A percentile compares a stretch with the other conserved stretches of the same genome.
These are phyloP conservation scores for Cryphonectria nitschkei DNA, from an alignment of 2,329 filamentous ascomycete genomes.

Conservation along the genomic window DNA sequence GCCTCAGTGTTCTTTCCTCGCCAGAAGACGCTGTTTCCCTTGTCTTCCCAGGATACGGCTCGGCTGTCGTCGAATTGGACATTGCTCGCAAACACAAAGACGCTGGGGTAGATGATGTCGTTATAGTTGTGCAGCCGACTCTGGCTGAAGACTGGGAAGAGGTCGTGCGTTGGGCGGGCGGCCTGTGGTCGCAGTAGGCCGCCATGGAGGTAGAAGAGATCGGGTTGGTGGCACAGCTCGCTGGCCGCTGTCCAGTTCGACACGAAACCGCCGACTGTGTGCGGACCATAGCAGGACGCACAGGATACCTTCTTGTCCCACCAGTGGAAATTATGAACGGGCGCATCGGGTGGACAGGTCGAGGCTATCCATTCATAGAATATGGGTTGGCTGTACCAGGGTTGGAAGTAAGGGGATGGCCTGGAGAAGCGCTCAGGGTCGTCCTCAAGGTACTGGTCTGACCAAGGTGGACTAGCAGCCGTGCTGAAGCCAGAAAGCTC, in stretches of 20 bases:
- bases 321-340: conserved; percentile 1
- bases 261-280: neutral
- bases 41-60: neutral
- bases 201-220: conserved; percentile 12
- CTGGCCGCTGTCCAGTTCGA: conserved; percentile 4
- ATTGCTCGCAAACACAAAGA: conserved; percentile 11
- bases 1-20: conserved; percentile 11
- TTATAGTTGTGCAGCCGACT: conserved; percentile 13
- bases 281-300: neutral
- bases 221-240: conserved; percentile 10
- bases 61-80: conserved; percentile 1
- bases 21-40: conserved; percentile 12
- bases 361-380: conserved; percentile 9
- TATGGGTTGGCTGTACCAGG: conserved; percentile 11
- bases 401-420: conserved; percentile 4
- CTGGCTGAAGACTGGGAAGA: conserved; percentile 13
- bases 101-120: conserved; percentile 17
- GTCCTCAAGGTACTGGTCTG: conserved; percentile 7
- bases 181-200: conserved; percentile 5
- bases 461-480: neutral
- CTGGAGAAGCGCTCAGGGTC: neutral
- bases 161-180: conserved; percentile 4
- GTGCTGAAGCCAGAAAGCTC: neutral
- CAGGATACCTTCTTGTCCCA: conserved; percentile 5
- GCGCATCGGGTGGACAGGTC: neutral